Conservation (phyloP, 1,284 basidiomycete genomes). For the Ganoderma sinense region DNA sequence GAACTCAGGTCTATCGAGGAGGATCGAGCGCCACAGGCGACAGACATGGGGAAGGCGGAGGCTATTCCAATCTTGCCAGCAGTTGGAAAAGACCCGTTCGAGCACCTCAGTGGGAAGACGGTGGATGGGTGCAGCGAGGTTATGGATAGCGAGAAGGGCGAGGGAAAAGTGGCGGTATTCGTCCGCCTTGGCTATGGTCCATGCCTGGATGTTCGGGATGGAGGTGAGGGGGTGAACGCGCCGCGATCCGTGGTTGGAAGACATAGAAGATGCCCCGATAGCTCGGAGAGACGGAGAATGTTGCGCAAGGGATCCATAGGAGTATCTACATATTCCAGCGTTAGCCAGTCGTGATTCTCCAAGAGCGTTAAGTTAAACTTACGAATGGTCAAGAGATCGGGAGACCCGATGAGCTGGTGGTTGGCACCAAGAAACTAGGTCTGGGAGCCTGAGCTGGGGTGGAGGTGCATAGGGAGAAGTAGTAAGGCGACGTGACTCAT, state of each 20-base stretch:
- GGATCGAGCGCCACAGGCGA: slow-evolving; percentile 1
- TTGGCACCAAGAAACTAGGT: too few relatives aligned
- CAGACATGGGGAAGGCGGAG: slow-evolving; percentile 1
- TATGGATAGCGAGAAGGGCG: slow-evolving; percentile 5
- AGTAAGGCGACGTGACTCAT: too few relatives aligned
- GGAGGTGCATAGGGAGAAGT: too few relatives aligned
- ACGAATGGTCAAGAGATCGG: too few relatives aligned
- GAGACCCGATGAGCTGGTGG: too few relatives aligned
- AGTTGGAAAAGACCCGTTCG: neutral
- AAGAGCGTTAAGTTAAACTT: neutral
- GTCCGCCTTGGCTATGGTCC: slow-evolving; percentile 1
- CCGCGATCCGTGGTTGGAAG: neutral
- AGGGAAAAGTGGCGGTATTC: neutral
- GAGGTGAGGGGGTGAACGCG: neutral
- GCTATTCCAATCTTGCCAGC: neutral
- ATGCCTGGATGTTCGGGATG: neutral
- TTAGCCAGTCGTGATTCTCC: neutral
- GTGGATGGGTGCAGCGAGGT: neutral
- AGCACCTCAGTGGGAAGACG: slow-evolving; percentile 6
- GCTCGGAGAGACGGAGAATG: neutral
- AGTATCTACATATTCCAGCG: neutral
- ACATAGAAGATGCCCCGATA: neutral
- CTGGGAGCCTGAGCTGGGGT: too few relatives aligned
- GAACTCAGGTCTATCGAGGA: neutral
- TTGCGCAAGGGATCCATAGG: neutral